phyloP scores from a whole-genome alignment of 2,329 filamentous ascomycete genomes.

The Phoma sp. region DNA sequence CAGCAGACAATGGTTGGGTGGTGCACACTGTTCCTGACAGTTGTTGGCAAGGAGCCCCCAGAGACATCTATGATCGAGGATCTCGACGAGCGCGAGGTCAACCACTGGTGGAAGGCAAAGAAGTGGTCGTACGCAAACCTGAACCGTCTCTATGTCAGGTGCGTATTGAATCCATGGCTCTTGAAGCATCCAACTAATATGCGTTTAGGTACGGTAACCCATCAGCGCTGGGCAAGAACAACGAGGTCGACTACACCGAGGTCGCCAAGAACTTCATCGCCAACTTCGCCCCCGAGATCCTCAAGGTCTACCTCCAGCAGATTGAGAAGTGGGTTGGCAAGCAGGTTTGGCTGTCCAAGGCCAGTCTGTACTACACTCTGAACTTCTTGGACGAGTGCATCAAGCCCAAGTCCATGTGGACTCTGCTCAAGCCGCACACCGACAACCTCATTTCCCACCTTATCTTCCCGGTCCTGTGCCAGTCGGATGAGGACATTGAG shows the following conservation, averaged over 20 bases:
- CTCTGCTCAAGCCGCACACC: conserved; percentile 89
- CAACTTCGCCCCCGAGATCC: conserved; percentile 92
- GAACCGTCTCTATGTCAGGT: conserved; percentile 94
- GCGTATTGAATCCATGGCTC: conserved; percentile 36
- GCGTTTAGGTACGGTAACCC: conserved; percentile 87
- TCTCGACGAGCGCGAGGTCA: conserved; percentile 83
- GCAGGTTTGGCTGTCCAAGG: conserved; percentile 91
- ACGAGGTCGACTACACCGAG: conserved; percentile 76
- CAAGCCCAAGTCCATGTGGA: conserved; percentile 97
- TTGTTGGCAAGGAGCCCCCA: conserved; percentile 85
- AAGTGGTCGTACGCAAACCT: conserved; percentile 99
- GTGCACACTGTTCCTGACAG: conserved; percentile 93
- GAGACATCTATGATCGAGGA: conserved; percentile 80
- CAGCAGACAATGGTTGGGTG: conserved; percentile 88
- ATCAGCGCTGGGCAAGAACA: conserved; percentile 73
- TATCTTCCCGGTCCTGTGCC: conserved; percentile 92
- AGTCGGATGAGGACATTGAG: conserved; percentile 89
- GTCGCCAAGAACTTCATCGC: conserved; percentile 91
- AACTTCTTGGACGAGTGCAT: conserved; percentile 97
- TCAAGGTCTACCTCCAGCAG: conserved; percentile 92
- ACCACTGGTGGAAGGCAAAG: conserved; percentile 99
- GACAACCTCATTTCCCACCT: conserved; percentile 93
- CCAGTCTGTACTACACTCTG: conserved; percentile 90
- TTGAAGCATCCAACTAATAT: conserved; percentile 22
- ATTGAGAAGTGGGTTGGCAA: conserved; percentile 98